Conservation (phyloP, 2,329 filamentous ascomycete species). For the Penicillium glabrum region DNA sequence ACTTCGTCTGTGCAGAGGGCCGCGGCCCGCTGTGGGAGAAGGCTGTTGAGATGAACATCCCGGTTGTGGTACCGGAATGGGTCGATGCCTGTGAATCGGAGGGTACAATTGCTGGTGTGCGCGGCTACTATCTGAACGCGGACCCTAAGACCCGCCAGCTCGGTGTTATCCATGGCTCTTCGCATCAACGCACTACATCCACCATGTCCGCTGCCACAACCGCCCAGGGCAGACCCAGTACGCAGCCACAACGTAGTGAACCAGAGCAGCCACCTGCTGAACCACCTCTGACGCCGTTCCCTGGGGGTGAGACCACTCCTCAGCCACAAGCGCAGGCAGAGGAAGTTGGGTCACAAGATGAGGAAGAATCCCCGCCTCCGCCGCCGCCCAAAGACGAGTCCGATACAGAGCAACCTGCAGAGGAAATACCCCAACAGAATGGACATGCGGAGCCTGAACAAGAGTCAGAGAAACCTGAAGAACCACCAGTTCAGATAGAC, state of each 20-base stretch:
- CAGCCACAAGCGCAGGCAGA: constrained; percentile 28
- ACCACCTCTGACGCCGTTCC: constrained; percentile 36
- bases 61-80: constrained; percentile 95
- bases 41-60: constrained; percentile 96
- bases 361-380: constrained; percentile 24
- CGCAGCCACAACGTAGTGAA: constrained; percentile 19
- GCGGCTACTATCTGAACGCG: constrained; percentile 94
- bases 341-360: constrained; percentile 29
- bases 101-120: constrained; percentile 87
- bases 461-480: constrained; percentile 10
- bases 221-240: constrained; percentile 25
- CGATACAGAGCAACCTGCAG: constrained; percentile 19
- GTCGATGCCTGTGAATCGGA: constrained; percentile 93
- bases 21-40: constrained; percentile 91
- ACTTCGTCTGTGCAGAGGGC: constrained; percentile 96
- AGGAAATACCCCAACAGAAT: constrained; percentile 16
- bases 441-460: constrained; percentile 12
- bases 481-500: constrained; percentile 13
- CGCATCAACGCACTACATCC: constrained; percentile 34
- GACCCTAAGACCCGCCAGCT: constrained; percentile 62
- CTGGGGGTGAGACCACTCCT: constrained; percentile 28
- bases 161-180: constrained; percentile 36
- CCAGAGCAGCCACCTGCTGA: constrained; percentile 26
- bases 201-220: constrained; percentile 29
- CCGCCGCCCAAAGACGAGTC: constrained; percentile 31